Evolutionary conservation across 805 yeast species (phyloP), one percentile per base, ranked within the genome.

Genomic region (Teunomyces cretensis): DNA sequence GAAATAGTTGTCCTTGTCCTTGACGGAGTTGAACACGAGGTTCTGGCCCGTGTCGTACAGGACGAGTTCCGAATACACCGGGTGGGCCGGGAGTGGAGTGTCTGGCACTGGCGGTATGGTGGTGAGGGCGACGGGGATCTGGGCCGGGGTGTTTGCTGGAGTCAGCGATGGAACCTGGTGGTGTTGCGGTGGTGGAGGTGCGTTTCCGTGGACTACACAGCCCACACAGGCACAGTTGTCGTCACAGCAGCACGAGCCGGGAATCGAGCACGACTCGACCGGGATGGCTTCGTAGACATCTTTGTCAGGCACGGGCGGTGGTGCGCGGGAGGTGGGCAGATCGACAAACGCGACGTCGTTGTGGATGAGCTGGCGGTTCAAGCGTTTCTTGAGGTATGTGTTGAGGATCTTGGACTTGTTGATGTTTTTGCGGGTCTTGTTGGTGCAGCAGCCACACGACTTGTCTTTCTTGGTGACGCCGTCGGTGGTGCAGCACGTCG

Each of bases 231-330:
- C 31, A 49, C 77, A 72, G 33, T 59, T 57, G 11, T 60, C 65
- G 27, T 59, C 64, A 53, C 77, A 72, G 30, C 57, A 49, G 48
- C 77, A 72, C 2, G 68, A 49, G 2, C 70, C 71, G 0, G 66
- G 64, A 11, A 65, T 52, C 2, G 72, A 60, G 48, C 73, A 68
- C 16, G 68, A 54, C 11, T 68, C 65, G 4, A 65, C 61, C 15
- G 55, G 53, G 4, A 67, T 58, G 9, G 65, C 59, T 35, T 61
- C 59, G 33, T 48, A 60, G 9, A 55, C 43, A 42, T 49, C 32
- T 4, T 14, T 19, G n/a, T 33, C 36, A 4, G 3, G 9, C 12
- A 11, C 36, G 24, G 22, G 22, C 22, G 22, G 22, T 19, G 22
- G 22, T 19, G 22, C 22, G 3, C 22, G 22, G 22, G 22, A 19